Conservation (phyloP, 176 grass and related monocot genomes). For the Cenchrus fungigraminus region DNA sequence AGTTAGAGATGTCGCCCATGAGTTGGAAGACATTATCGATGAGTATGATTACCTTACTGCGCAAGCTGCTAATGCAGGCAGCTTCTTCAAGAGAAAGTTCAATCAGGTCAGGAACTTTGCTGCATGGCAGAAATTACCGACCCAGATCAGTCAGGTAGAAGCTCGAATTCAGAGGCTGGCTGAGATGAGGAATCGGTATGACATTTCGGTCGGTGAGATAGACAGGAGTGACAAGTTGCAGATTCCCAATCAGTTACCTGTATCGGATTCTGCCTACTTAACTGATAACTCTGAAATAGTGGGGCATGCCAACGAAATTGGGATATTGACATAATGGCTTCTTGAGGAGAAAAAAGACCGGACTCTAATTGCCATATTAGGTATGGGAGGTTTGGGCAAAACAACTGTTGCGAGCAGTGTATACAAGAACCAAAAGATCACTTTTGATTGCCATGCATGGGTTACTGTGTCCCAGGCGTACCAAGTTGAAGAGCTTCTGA, state of each 20-base stretch:
- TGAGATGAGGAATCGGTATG: constrained; percentile 50
- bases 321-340: constrained; percentile 39
- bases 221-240: constrained; percentile 20
- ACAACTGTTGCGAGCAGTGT: constrained; percentile 47
- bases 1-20: constrained; percentile 45
- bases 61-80: not conserved
- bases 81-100: constrained; percentile 49
- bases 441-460: constrained; percentile 52
- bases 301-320: constrained; percentile 37
- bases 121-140: constrained; percentile 28
- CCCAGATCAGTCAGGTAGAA: constrained; percentile 48
- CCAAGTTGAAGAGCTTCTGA: constrained; percentile 41
- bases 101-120: constrained; percentile 37
- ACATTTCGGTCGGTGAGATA: not conserved
- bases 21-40: constrained; percentile 63
- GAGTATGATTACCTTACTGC: constrained; percentile 50
- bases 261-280: constrained; percentile 43
- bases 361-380: constrained; percentile 43
- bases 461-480: constrained; percentile 48
- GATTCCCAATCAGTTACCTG: not conserved
- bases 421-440: constrained; percentile 41
- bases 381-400: constrained; percentile 73
- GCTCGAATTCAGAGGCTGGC: constrained; percentile 40
- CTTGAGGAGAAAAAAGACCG: constrained; percentile 36
- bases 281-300: constrained; percentile 41